Evolutionary conservation across 2,329 filamentous ascomycete species (phyloP).

Genomic region (Trichoderma gracile): DNA sequence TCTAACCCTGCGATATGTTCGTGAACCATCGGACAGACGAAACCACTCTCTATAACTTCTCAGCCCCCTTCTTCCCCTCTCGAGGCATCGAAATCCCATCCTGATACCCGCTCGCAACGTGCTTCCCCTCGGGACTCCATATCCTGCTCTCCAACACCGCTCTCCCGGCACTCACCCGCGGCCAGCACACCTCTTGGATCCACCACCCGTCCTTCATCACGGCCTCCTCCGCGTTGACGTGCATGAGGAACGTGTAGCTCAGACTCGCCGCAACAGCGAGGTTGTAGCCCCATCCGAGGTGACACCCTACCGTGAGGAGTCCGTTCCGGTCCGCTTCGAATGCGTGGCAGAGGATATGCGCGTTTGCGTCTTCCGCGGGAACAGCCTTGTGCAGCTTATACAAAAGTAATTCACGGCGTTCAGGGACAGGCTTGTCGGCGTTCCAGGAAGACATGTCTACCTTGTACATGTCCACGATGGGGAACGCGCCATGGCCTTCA

Average conservation of each 20-base stretch:
- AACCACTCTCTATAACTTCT: background rate
- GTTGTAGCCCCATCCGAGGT: conserved; percentile 48
- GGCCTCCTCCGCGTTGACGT: conserved; percentile 50
- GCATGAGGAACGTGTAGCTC: conserved; percentile 55
- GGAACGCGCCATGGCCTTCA: conserved; percentile 47
- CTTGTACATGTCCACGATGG: conserved; percentile 55
- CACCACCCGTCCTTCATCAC: conserved; percentile 55
- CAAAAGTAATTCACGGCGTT: conserved; percentile 50
- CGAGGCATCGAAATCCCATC: conserved; percentile 47
- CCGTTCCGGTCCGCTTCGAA: conserved; percentile 57
- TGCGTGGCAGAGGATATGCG: conserved; percentile 51
- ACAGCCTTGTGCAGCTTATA: conserved; percentile 52
- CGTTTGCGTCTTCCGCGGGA: conserved; percentile 43
- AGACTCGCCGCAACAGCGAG: conserved; percentile 48
- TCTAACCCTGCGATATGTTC: too few species aligned
- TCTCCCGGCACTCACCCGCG: conserved; percentile 49
- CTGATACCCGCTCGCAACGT: conserved; percentile 57
- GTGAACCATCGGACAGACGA: too few species aligned
- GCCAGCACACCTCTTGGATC: conserved; percentile 55
- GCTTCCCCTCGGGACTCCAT: conserved; percentile 55
- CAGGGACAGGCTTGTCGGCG: conserved; percentile 42
- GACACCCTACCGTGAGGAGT: conserved; percentile 52
- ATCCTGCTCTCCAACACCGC: conserved; percentile 52
- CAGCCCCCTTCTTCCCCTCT: conserved; percentile 21
- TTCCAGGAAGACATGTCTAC: conserved; percentile 55